Evolutionary conservation across 306 rosid species (phyloP).

Genomic region (Canavalia gladiata): DNA sequence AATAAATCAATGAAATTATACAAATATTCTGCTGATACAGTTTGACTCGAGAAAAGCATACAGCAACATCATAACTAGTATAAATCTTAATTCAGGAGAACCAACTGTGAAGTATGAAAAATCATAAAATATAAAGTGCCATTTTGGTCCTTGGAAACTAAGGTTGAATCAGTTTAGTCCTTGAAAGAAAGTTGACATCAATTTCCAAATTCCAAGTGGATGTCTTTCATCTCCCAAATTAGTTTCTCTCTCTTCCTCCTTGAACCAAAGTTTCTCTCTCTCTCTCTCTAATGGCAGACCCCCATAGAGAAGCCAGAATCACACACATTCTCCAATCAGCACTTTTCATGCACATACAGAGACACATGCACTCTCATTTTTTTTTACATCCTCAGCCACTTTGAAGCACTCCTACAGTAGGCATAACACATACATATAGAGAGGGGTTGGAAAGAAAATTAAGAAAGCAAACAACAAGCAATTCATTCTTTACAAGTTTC

Average conservation of each 20-base stretch:
- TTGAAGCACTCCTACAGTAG: background rate
- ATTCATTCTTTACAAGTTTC: constrained; percentile 32
- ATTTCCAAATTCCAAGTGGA: background rate
- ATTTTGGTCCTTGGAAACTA: background rate
- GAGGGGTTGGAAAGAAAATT: background rate
- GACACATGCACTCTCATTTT: background rate
- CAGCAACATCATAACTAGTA: constrained; percentile 3
- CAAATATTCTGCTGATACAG: background rate
- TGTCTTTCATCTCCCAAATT: constrained; percentile 12
- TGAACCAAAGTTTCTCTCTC: constrained; percentile 1
- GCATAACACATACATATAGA: background rate
- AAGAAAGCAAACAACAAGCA: background rate
- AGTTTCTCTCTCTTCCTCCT: constrained; percentile 25
- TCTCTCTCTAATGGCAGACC: background rate
- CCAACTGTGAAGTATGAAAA: background rate
- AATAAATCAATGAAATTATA: constrained; percentile 36
- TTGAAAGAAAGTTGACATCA: constrained; percentile 10
- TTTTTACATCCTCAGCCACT: background rate
- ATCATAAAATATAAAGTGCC: background rate
- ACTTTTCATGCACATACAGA: background rate
- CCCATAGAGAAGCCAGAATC: background rate
- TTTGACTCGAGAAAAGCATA: constrained; percentile 11
- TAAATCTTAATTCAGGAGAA: constrained; percentile 9
- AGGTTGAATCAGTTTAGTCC: background rate
- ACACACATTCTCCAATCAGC: background rate